Base-by-base conservation (phyloP, 2,329 filamentous ascomycete species). In the Xylariales sp. region DNA sequence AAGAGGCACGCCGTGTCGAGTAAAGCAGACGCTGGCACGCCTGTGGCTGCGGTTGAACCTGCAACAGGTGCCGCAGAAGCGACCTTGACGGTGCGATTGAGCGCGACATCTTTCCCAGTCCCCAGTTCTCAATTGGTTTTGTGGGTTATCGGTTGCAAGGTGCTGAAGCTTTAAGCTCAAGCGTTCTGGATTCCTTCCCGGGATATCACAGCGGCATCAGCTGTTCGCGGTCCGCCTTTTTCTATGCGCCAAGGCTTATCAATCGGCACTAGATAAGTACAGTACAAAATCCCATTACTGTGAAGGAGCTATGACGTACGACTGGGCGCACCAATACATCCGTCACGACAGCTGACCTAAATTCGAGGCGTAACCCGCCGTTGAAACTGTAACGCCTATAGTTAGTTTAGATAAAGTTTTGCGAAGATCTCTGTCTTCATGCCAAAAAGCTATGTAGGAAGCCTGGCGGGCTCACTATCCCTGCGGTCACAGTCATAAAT, bases 81-180 rank as follows among this genome's bases (percentile, higher is more conserved):
- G 72, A 68, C 43, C 71, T 68, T 32, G 73, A 71, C 36, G 69
- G 49, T n/a, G 58, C 60, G 55, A 73, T 12, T 34, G 74, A 64
- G 41, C 64, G 72, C 53, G 75, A 73, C 75, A 77, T 77, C n/a
- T 58, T 66, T 28, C 36, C 23, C 23, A 6, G 52, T 43, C n/a
- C 41, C 23, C 23, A 9, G 52, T 43, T 23, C 41, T 53, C 48
- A 36, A 57, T 69, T 58, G 62, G 41, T 30, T 53, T 53, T 41
- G 36, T 23, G 14, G 16, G 23, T 16, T 65, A 18, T 57, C 50
- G 39, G 18, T 43, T 53, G 43, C 32, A 34, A 28, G 48, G 57
- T 30, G 46, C 49, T 7, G 34, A n/a, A 64, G 49, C 49, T 56
- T 64, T 43, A 18, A 62, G 16, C 34, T 57, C 43, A 41, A 36